These are phyloP conservation scores for Eucalyptus tenuipes DNA, from an alignment of 345 rosid genomes.

Conservation along the genomic window DNA sequence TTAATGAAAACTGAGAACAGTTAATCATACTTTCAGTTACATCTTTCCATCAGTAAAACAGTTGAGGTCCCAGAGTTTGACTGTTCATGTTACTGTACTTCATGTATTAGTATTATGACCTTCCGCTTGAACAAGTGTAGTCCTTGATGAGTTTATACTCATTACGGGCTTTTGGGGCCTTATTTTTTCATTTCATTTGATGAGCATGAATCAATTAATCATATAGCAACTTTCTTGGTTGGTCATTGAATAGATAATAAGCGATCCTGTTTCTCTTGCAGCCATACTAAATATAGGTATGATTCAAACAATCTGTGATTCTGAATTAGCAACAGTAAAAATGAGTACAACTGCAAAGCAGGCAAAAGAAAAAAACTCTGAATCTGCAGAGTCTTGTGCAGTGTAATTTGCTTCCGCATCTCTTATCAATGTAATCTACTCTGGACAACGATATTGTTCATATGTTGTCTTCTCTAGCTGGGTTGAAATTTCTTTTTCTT, in stretches of 20 bases:
- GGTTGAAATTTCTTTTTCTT: background rate
- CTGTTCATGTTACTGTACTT: background rate
- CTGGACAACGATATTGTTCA: background rate
- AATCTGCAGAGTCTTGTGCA: background rate
- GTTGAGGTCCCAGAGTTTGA: background rate
- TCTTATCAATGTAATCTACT: background rate
- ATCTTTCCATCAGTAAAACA: background rate
- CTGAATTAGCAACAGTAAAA: background rate
- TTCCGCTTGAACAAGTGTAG: background rate
- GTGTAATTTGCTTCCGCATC: background rate
- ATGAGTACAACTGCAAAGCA: background rate
- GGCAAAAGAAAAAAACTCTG: background rate
- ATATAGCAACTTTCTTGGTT: background rate
- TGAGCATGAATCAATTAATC: background rate
- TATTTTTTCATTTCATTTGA: background rate
- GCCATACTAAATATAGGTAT: background rate
- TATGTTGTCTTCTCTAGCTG: background rate
- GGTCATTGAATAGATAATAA: background rate
- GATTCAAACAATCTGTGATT: background rate
- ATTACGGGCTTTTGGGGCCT: background rate
- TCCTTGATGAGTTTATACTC: background rate
- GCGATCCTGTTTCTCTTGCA: background rate
- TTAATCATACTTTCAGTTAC: background rate
- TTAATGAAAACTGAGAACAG: background rate
- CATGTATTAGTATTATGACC: background rate